Conservation (phyloP, 2,329 filamentous ascomycete species). For the Fusarium oxysporum region DNA sequence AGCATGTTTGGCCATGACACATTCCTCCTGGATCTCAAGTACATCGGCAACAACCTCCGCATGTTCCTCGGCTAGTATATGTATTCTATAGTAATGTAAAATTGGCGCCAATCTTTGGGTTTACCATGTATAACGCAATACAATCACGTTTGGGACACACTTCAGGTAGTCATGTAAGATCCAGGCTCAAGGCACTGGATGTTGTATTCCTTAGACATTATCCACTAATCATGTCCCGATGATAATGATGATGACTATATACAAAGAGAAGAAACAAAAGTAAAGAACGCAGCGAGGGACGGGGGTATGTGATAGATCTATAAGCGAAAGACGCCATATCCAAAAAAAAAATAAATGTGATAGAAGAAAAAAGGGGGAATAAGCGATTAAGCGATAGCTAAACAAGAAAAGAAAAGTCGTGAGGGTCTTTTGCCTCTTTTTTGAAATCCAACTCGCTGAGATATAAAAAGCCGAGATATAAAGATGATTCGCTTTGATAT, state of each 20-base stretch:
- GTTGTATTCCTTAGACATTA: conserved; percentile 39
- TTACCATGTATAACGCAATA: background rate
- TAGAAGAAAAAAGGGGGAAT: conserved; percentile 6
- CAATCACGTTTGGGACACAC: background rate
- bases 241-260: conserved; percentile 27
- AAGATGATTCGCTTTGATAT: background rate
- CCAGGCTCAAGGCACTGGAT: conserved; percentile 15
- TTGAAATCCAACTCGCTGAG: conserved; percentile 13
- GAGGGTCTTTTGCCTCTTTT: conserved; percentile 17
- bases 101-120: background rate
- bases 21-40: conserved; percentile 90
- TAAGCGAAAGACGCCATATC: conserved; percentile 32
- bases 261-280: conserved; percentile 12
- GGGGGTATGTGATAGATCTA: conserved; percentile 37
- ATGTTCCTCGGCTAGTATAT: conserved; percentile 74
- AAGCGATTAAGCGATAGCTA: conserved; percentile 14
- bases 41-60: conserved; percentile 86
- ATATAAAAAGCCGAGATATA: background rate
- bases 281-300: conserved; percentile 11
- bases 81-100: background rate
- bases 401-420: conserved; percentile 26
- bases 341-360: background rate
- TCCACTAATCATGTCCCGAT: conserved; percentile 39
- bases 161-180: conserved; percentile 22
- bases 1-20: conserved; percentile 97